Percentiles rank a stretch among this genome's conserved stretches.
phyloP scores from a whole-genome alignment of 2,329 filamentous ascomycete genomes.

The Colletotrichum australisinense region DNA sequence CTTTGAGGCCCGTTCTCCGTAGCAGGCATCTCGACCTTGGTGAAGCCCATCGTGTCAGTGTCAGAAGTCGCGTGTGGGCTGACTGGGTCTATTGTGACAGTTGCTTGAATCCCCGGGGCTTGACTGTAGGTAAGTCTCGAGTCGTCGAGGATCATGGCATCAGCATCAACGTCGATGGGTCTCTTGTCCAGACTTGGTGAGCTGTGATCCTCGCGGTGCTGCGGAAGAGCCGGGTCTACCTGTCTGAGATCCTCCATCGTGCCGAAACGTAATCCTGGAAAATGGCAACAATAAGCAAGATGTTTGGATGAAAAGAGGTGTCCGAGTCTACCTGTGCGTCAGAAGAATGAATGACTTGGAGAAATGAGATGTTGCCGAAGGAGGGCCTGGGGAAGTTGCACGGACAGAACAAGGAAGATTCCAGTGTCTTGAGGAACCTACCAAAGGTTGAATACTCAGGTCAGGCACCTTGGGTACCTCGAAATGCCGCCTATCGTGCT shows the following conservation, averaged over 20 bases:
- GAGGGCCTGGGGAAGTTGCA: neutral
- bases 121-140: neutral
- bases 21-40: conserved; percentile 24
- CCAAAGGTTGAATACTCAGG: neutral
- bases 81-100: neutral
- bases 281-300: conserved; percentile 5
- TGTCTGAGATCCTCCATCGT: conserved; percentile 37
- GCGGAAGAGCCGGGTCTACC: neutral
- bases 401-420: neutral
- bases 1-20: neutral
- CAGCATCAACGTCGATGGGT: neutral
- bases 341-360: neutral
- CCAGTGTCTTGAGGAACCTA: neutral
- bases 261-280: neutral
- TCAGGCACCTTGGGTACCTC: neutral
- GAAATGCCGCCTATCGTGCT: neutral
- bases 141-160: neutral
- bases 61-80: neutral
- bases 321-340: neutral
- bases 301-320: conserved; percentile 14
- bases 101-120: neutral
- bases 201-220: neutral
- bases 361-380: neutral
- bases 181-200: conserved; percentile 12
- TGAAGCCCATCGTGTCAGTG: conserved; percentile 24